Evolutionary conservation across 495 filamentous ascomycete genomes (phyloP), one percentile per base, ranked within the genome.

Genomic region (Penicillium desertorum): DNA sequence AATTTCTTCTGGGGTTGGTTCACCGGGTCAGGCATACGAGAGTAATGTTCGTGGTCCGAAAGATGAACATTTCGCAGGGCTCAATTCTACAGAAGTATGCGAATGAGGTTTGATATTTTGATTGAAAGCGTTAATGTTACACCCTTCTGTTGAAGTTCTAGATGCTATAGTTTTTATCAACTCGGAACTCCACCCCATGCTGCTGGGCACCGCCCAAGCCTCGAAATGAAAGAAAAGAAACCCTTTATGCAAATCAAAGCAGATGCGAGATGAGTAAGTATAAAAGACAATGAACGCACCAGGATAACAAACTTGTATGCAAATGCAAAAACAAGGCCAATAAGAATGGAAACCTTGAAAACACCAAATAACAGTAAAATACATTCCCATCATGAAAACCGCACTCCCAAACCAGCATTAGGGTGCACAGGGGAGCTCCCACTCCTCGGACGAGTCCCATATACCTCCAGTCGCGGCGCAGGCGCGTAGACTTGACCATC

Each of bases 381-480:
- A 14, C 11, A 20, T 16, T 25, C 10, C 20, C 23, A 52, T 45
- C 3, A 54, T 20, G 20, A 50, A n/a, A 62, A 65, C 23, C 60
- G 54, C 44, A 72, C 51, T 20, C 64, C 71, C 14, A 71, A 37
- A 5, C 67, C 63, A 57, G 60, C 60, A 46, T 60, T 45, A 25
- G 69, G 64, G 2, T 49, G 61, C 9, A 58, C 76, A 74, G 43
- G 87, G 76, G 49, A 88, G 79, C 71, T 88, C 79, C 71, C 84
- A 84, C 75, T 77, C 53, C 70, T 66, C 57, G 63, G 63, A 56
- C 63, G 71, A 54, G 58, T 54, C 0, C 51, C 59, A 20, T 61
- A 64, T 9, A 54, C 43, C 25, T 64, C 66, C 30, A 65, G 42
- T 42, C 56, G 55, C 22, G 53, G 64, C 5, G 62, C 61, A 14